Evolutionary conservation across 164 flowering plant genomes (phyloP).

Genomic region (Amborella trichopoda): DNA sequence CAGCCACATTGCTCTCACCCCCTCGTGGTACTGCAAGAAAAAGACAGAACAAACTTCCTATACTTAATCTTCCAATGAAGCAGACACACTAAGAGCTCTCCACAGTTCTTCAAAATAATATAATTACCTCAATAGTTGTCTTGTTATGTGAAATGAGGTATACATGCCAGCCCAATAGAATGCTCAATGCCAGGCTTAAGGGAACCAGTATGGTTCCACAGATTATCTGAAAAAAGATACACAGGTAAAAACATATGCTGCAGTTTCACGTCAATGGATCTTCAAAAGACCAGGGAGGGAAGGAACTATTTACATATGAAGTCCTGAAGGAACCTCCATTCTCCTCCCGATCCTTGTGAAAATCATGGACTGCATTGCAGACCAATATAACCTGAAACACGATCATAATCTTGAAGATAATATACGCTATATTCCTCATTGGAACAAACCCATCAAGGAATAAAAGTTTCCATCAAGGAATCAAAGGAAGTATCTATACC

Average conservation of each 20-base stretch:
- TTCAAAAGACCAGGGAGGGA: neutral
- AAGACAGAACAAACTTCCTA: neutral
- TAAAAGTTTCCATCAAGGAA: too few species aligned
- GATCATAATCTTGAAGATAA: too few species aligned
- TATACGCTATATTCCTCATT: too few species aligned
- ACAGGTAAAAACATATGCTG: neutral
- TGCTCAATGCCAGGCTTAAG: constrained; percentile 42
- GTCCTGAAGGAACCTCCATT: constrained; percentile 40
- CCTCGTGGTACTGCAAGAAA: constrained; percentile 75
- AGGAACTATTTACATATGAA: constrained; percentile 34
- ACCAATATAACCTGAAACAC: constrained; percentile 51
- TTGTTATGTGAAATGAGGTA: constrained; percentile 68
- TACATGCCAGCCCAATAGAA: constrained; percentile 80
- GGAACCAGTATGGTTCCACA: constrained; percentile 62
- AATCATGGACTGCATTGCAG: constrained; percentile 42
- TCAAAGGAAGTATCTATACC: too few species aligned
- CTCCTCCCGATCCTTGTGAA: constrained; percentile 30
- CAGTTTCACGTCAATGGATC: neutral
- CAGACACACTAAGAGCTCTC: too few species aligned
- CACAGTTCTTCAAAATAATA: too few species aligned
- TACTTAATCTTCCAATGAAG: too few species aligned
- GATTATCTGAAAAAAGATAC: constrained; percentile 45
- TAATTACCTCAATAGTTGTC: constrained; percentile 95
- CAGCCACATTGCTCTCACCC: constrained; percentile 95
- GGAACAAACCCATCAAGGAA: too few species aligned